Base-by-base conservation (phyloP, 257 asterid genomes). In the Jacaranda copaia region DNA sequence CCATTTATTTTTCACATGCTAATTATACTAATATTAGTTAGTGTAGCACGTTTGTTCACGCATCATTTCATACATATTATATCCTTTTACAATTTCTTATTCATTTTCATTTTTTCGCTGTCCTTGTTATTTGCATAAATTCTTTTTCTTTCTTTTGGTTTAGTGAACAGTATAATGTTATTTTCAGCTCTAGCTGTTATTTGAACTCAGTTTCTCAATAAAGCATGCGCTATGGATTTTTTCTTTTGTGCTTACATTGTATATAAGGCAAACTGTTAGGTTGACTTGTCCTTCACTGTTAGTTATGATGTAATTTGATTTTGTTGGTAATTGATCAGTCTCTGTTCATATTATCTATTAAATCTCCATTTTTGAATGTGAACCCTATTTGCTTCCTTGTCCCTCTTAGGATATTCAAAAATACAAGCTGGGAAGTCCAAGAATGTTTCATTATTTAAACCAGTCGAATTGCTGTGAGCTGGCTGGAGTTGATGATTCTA, bases 361-460 rank as follows among this genome's bases (percentile, higher is more conserved):
- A 49, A 43, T 25, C 67, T 45, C 32, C 40, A 38, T 64, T 48
- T 19, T 43, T 52, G 11, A 42, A 58, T 65, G 25, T n/a, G 55
- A 63, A 63, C 83, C 76, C 45, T 35, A 55, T 63, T 71, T 77
- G 63, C 81, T 52, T 77, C 71, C 79, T 63, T 63, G 64, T 65
- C 70, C 55, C 48, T 67, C 39, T 68, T 89, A 96, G 99, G 98
- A 90, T 60, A 74, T 85, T 74, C 70, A 90, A 76, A 89, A 88
- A 85, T 96, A 85, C 89, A 96, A 91, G 77, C 73, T 93, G 81
- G 98, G 90, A 71, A 84, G 90, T 80, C 97, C 97, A 38, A 90
- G 95, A 82, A 86, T 96, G 36, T 96, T 91, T 81, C 99, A 96
- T 80, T 96, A 96, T 80, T 87, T 96, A 78, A 96, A 96, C 83